phyloP scores from a whole-genome alignment of 495 filamentous ascomycete genomes.

The Penicillium lividum region DNA sequence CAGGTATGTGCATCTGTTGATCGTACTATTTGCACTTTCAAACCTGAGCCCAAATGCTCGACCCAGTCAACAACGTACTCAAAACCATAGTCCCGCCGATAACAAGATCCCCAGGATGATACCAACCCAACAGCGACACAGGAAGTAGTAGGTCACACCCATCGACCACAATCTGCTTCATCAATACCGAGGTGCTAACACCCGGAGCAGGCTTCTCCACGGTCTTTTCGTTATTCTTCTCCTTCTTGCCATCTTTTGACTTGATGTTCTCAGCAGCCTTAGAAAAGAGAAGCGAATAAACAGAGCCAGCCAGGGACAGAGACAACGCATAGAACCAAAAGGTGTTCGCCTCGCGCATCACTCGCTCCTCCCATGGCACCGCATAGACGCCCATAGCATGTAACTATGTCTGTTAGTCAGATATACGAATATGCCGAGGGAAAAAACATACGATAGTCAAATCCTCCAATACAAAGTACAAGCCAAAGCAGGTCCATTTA shows the following conservation, averaged over 20 bases:
- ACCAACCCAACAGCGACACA: conserved; percentile 55
- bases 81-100: conserved; percentile 55
- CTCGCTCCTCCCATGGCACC: conserved; percentile 30
- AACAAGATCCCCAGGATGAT: conserved; percentile 40
- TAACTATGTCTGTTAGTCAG: conserved; percentile 31
- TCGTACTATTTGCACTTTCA: not conserved
- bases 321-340: conserved; percentile 64
- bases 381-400: conserved; percentile 48
- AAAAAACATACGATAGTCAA: conserved; percentile 37
- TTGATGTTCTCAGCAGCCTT: not conserved
- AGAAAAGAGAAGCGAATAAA: conserved; percentile 27
- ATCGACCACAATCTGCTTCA: conserved; percentile 51
- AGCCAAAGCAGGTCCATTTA: conserved; percentile 40
- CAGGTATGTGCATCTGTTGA: not conserved
- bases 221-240: conserved; percentile 16
- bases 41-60: conserved; percentile 54
- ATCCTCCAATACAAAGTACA: conserved; percentile 44
- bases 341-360: conserved; percentile 56
- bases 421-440: too few species aligned
- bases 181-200: conserved; percentile 13
- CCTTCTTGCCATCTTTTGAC: conserved; percentile 5
- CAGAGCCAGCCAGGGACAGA: conserved; percentile 31
- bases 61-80: conserved; percentile 57
- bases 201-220: conserved; percentile 7
- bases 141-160: conserved; percentile 59